Percentiles rank a stretch among this genome's conserved stretches.
These are phyloP conservation scores for Sporothrix phasma DNA, from an alignment of 2,329 filamentous ascomycete species.

Conservation along the genomic window DNA sequence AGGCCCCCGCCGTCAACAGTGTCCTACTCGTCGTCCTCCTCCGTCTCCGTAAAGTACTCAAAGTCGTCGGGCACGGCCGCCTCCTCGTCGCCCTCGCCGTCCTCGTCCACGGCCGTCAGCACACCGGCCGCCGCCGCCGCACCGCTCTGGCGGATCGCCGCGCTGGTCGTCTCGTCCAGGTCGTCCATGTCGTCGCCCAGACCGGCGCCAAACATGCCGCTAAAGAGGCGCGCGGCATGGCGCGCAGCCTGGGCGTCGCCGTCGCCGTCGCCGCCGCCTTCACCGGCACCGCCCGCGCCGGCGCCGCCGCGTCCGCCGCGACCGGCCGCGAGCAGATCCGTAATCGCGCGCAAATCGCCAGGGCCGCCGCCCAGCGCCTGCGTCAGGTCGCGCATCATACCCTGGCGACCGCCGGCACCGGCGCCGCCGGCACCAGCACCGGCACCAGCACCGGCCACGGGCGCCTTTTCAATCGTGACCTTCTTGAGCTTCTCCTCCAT, in stretches of 20 bases:
- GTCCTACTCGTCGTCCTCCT: constrained; percentile 29
- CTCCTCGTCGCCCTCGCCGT: constrained; percentile 63
- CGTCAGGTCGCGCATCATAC: constrained; percentile 16
- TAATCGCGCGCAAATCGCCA: constrained; percentile 20
- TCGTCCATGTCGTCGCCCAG: constrained; percentile 1
- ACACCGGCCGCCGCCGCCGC: constrained; percentile 69
- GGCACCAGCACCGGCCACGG: constrained; percentile 34
- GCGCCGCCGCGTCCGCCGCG: constrained; percentile 15
- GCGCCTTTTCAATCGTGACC: constrained; percentile 51
- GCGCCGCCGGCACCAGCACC: constrained; percentile 17
- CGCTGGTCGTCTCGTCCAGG: constrained; percentile 16
- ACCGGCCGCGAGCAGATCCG: background rate
- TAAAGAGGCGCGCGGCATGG: constrained; percentile 19
- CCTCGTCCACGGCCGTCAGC: constrained; percentile 79
- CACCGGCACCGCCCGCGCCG: background rate
- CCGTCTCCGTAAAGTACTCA: constrained; percentile 66
- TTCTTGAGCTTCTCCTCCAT: constrained; percentile 93
- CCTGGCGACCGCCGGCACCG: constrained; percentile 12
- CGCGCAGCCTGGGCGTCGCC: constrained; percentile 6
- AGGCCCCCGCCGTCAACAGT: background rate
- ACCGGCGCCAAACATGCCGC: constrained; percentile 13
- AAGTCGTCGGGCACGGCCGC: constrained; percentile 62
- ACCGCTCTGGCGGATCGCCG: constrained; percentile 31
- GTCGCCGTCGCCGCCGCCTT: constrained; percentile 12
- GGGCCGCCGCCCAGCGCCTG: constrained; percentile 26